A percentile compares a stretch with the other conserved stretches of the same genome.
Evolutionary conservation across 768 basidiomycete genomes (phyloP).

Genomic region (Galerina sulciceps): DNA sequence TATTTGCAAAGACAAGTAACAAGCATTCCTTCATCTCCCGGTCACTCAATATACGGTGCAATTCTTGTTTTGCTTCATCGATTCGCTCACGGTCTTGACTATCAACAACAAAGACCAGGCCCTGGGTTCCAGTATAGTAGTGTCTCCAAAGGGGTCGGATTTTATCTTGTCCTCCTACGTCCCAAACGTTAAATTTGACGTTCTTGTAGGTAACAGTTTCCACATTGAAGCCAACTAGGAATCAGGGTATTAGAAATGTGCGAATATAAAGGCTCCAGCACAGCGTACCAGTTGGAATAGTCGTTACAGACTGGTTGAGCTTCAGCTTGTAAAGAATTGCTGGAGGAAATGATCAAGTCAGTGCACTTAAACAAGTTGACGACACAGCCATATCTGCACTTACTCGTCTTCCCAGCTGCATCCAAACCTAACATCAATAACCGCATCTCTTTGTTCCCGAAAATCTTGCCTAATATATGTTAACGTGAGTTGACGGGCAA

Average conservation of each 20-base stretch:
- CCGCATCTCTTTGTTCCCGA: conserved; percentile 99
- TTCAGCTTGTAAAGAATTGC: conserved; percentile 99
- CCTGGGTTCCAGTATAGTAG: conserved; percentile 99
- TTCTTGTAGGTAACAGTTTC: conserved; percentile 99
- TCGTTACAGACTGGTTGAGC: conserved; percentile 97
- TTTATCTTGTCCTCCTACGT: conserved; percentile 99
- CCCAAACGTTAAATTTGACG: conserved; percentile 94
- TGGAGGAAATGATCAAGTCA: conserved; percentile 32
- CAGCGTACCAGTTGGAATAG: conserved; percentile 88
- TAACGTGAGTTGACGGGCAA: conserved; percentile 15
- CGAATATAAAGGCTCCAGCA: not conserved
- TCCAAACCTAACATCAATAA: conserved; percentile 96
- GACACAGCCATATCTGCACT: conserved; percentile 35
- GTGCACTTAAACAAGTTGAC: not conserved
- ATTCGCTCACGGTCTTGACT: conserved; percentile 94
- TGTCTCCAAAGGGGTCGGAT: conserved; percentile 98
- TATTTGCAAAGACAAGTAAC: conserved; percentile 98
- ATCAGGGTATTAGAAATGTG: not conserved
- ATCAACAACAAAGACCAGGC: conserved; percentile 97
- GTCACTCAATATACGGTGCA: conserved; percentile 95
- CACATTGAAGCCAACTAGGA: conserved; percentile 94
- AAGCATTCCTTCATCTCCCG: conserved; percentile 98
- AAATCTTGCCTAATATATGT: conserved; percentile 73
- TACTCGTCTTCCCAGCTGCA: conserved; percentile 98
- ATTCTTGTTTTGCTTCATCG: conserved; percentile 94